Percentiles rank a stretch among this genome's conserved stretches.
Evolutionary conservation across 2,329 filamentous ascomycete species (phyloP).

Genomic region (Hypoxylon sp.): DNA sequence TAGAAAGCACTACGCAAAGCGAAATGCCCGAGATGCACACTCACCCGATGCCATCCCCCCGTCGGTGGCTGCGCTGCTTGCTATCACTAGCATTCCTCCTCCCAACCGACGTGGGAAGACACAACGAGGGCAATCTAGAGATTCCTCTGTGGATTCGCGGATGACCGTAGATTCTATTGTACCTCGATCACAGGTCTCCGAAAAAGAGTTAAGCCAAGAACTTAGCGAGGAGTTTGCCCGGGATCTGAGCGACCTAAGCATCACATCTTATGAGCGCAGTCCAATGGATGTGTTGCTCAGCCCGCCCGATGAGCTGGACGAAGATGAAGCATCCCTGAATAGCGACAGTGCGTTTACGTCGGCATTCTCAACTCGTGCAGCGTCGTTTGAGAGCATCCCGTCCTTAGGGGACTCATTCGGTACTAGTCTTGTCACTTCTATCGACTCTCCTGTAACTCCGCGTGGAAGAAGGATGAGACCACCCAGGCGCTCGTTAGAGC

Average conservation of each 20-base stretch:
- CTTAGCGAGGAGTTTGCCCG: conserved; percentile 42
- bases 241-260: conserved; percentile 44
- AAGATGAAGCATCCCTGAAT: conserved; percentile 61
- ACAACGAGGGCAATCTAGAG: conserved; percentile 49
- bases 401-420: conserved; percentile 70
- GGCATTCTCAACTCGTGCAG: conserved; percentile 67
- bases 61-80: conserved; percentile 72
- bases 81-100: conserved; percentile 72
- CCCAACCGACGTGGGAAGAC: conserved; percentile 58
- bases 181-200: conserved; percentile 66
- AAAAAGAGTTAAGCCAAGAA: conserved; percentile 69
- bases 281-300: conserved; percentile 73
- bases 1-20: conserved; percentile 54
- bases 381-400: conserved; percentile 73
- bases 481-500: conserved; percentile 67
- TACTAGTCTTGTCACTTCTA: conserved; percentile 64
- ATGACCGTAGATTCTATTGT: conserved; percentile 72
- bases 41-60: conserved; percentile 70
- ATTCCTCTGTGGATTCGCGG: conserved; percentile 48
- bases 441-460: conserved; percentile 64
- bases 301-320: conserved; percentile 70
- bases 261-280: conserved; percentile 64
- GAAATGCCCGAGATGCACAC: conserved; percentile 60
- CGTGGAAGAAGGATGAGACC: conserved; percentile 60
- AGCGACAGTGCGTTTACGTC: conserved; percentile 69